Base-by-base conservation (phyloP, 495 filamentous ascomycete genomes). In the Letharia columbiana region DNA sequence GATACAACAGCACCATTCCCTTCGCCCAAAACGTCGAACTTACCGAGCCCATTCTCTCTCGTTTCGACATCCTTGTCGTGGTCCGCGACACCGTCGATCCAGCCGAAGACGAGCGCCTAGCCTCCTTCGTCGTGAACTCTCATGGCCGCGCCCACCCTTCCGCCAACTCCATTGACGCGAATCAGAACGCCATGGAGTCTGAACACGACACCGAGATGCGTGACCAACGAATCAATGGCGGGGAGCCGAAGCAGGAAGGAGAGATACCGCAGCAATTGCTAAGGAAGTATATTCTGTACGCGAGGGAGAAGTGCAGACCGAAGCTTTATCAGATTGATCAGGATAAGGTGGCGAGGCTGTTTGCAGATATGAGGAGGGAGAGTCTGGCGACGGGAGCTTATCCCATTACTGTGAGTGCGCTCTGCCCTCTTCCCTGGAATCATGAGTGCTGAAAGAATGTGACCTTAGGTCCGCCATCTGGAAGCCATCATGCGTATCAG, bases 251-350 rank as follows among this genome's bases (percentile, higher is more conserved):
- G 70, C 86, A 87, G 66, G 87, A 88, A 69, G 86, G 86, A 72
- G 87, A 94, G 68, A 94, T 98, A 66, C 86, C 92, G 0, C 95
- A 99, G 75, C 91, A 96, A 68, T 78, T 98, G 61, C 79, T 99
- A 66, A 80, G 95, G 67, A 99, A 99, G 78, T 99, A 98, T 75
- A 98, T 99, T 71, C 83, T 98, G 45, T 98, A 96, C 73, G 92
- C 95, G 3, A 84, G 95, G 35, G 93, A 98, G 75, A 87, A 87
- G 69, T 95, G 91, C 77, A 82, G 83, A 66, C 95, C 95, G 42
- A 97, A 98, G 75, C 81, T 99, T 45, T 93, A 97, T 72, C 91
- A 98, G 74, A 97, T 99, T 77, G 95, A 99, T 72, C 90, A 96
- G 74, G 95, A 98, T 74, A 99, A 99, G 78, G 84, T 99, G 42